A percentile compares a stretch with the other conserved stretches of the same genome.
phyloP scores from a whole-genome alignment of 2,329 filamentous ascomycete genomes.

The Scedosporium apiospermum region DNA sequence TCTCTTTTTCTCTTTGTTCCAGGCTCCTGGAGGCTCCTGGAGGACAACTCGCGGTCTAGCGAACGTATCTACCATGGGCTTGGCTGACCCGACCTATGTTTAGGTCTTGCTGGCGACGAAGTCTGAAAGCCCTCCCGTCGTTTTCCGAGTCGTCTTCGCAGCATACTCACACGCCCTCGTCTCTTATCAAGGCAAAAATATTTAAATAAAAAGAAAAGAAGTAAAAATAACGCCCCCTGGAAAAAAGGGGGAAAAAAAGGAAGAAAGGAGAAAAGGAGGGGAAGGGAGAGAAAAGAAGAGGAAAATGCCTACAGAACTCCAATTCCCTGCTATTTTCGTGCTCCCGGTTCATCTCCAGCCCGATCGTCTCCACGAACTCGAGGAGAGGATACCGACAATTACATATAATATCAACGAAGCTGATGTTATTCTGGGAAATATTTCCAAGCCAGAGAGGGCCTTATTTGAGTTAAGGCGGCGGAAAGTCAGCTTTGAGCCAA shows the following conservation, averaged over 20 bases:
- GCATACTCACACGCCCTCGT: too few species aligned
- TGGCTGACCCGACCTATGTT: too few species aligned
- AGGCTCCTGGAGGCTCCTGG: too few species aligned
- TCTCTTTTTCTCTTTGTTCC: too few species aligned
- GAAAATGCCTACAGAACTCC: neutral
- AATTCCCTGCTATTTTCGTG: constrained; percentile 61
- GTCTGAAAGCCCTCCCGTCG: too few species aligned
- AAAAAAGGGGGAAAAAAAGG: too few species aligned
- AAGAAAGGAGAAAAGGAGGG: constrained; percentile 43
- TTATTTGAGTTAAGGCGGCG: constrained; percentile 66
- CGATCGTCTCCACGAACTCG: constrained; percentile 52
- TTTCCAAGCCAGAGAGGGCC: constrained; percentile 60
- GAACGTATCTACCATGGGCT: too few species aligned
- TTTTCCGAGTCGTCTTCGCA: too few species aligned
- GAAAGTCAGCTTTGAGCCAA: constrained; percentile 46
- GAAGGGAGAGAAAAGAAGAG: neutral
- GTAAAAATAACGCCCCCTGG: neutral
- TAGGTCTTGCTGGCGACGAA: too few species aligned
- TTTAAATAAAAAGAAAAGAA: constrained; percentile 14
- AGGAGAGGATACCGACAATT: constrained; percentile 54
- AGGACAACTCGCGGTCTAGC: too few species aligned
- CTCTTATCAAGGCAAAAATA: constrained; percentile 24
- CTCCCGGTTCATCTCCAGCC: constrained; percentile 59
- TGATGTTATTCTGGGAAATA: constrained; percentile 62
- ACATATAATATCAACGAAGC: constrained; percentile 68